A percentile compares a stretch with the other conserved stretches of the same genome.
Conservation (phyloP, 2,329 filamentous ascomycete genomes). For the Nemania abortiva region DNA sequence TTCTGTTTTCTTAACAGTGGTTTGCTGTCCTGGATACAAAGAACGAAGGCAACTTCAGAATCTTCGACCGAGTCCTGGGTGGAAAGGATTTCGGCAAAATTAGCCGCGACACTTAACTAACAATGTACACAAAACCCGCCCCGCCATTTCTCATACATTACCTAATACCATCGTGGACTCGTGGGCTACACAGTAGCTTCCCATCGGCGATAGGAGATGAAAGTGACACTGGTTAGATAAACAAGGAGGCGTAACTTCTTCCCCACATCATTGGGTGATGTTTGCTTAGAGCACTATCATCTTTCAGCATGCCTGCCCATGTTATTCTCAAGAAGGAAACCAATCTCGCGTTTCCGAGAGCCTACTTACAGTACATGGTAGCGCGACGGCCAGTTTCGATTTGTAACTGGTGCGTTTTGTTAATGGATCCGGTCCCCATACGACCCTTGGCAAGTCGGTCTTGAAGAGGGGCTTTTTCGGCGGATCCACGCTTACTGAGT, state of each 20-base stretch:
- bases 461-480: slow-evolving; percentile 23
- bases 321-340: background rate
- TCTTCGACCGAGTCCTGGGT: slow-evolving; percentile 61
- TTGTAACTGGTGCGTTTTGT: background rate
- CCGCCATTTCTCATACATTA: slow-evolving; percentile 2
- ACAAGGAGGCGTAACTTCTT: background rate
- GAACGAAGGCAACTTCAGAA: slow-evolving; percentile 62
- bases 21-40: slow-evolving; percentile 70
- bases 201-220: background rate
- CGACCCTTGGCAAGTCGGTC: slow-evolving; percentile 8
- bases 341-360: background rate
- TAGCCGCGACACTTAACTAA: background rate
- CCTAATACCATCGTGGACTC: background rate
- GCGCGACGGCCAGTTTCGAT: background rate
- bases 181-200: no score
- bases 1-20: slow-evolving; percentile 61
- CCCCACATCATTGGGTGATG: no score
- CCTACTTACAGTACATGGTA: background rate
- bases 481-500: slow-evolving; percentile 25
- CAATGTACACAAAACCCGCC: background rate
- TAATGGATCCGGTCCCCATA: slow-evolving; percentile 5
- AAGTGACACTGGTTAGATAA: no score
- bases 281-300: background rate
- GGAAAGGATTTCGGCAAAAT: slow-evolving; percentile 44
- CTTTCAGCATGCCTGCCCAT: background rate